Percentiles rank a stretch among this genome's conserved stretches.
phyloP scores from a whole-genome alignment of 331 rosid genomes.

The Prunus yedoensis region DNA sequence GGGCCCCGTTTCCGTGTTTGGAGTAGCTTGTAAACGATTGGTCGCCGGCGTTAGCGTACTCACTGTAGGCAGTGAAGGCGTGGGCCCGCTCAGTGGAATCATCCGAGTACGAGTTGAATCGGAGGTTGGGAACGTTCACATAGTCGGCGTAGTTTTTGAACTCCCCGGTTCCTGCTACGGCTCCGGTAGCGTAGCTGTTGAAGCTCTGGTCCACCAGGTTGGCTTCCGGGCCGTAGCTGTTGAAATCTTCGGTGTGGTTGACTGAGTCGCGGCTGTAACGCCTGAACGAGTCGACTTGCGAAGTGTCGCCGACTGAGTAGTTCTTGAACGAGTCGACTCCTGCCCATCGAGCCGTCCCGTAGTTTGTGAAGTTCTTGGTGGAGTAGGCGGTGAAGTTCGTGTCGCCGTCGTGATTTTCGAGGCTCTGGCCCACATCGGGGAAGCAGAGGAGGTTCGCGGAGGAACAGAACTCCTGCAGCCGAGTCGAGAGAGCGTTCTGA shows the following conservation, averaged over 20 bases:
- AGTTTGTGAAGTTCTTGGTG: constrained; percentile 68
- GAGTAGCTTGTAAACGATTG: constrained; percentile 65
- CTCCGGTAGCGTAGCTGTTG: constrained; percentile 58
- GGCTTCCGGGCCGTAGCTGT: constrained; percentile 41
- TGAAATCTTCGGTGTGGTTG: constrained; percentile 56
- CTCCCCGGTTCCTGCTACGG: constrained; percentile 69
- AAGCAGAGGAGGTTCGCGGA: constrained; percentile 77
- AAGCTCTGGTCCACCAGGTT: constrained; percentile 79
- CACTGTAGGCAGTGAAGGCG: constrained; percentile 60
- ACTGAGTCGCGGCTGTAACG: constrained; percentile 73
- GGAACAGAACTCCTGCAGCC: constrained; percentile 69
- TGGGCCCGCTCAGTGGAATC: constrained; percentile 61
- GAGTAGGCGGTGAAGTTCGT: constrained; percentile 47
- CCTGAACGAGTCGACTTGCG: constrained; percentile 73
- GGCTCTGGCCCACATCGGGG: constrained; percentile 46
- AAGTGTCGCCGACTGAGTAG: constrained; percentile 53
- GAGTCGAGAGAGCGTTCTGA: constrained; percentile 46
- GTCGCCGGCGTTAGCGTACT: constrained; percentile 66
- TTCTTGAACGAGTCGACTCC: constrained; percentile 68
- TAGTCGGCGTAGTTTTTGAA: constrained; percentile 53
- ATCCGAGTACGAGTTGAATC: constrained; percentile 70
- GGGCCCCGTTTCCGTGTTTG: constrained; percentile 64
- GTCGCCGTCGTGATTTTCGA: constrained; percentile 68
- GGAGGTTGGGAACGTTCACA: constrained; percentile 63
- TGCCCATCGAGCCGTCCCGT: constrained; percentile 66